Conservation (phyloP, 306 rosid genomes). For the Trifolium fragiferum region DNA sequence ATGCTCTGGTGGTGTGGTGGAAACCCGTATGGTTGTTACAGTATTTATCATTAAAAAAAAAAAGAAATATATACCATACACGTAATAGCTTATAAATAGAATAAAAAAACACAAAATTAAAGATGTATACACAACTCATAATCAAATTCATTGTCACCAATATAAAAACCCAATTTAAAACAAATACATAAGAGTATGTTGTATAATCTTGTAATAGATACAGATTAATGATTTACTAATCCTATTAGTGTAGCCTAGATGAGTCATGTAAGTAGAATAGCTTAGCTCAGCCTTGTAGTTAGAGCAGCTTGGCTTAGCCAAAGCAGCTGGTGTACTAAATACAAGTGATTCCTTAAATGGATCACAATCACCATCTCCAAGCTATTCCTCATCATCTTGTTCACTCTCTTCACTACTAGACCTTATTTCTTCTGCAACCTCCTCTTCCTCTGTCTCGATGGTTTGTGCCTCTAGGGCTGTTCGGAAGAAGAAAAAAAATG, state of each 20-base stretch:
- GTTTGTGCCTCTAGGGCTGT: neutral
- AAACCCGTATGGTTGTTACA: neutral
- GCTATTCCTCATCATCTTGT: neutral
- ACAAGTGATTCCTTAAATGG: neutral
- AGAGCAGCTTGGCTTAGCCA: too few relatives aligned
- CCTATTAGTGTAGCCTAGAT: too few relatives aligned
- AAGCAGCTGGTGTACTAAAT: too few relatives aligned
- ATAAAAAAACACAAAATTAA: neutral
- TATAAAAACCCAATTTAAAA: neutral
- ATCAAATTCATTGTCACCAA: neutral
- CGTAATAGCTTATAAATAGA: neutral
- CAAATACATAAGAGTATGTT: neutral
- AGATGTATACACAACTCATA: neutral
- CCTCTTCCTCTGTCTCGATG: neutral
- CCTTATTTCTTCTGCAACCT: neutral
- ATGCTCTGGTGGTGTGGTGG: neutral
- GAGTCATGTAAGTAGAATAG: too few relatives aligned
- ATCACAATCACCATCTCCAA: neutral
- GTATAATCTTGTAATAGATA: too few relatives aligned
- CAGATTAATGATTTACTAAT: too few relatives aligned
- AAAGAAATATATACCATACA: neutral
- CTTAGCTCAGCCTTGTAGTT: too few relatives aligned
- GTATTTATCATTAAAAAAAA: neutral
- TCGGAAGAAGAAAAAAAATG: neutral
- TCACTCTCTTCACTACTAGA: neutral